phyloP scores from a whole-genome alignment of 2,329 filamentous ascomycete genomes.

The Colletotrichum higginsianum region DNA sequence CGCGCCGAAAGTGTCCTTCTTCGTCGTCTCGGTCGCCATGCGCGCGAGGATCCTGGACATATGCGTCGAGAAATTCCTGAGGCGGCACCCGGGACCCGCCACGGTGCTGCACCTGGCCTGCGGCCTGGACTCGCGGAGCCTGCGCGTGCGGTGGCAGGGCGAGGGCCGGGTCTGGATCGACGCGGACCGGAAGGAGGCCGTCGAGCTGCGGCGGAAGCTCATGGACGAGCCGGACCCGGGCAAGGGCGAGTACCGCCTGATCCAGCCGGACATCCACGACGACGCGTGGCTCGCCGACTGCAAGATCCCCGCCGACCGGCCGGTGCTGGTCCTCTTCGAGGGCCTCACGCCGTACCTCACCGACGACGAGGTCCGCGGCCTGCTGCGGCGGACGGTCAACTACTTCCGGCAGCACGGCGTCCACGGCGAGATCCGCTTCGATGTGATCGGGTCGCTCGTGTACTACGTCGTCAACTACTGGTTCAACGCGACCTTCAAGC shows the following conservation, averaged over 20 bases:
- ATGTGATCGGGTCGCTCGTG: slow-evolving; percentile 17
- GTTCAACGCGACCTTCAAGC: slow-evolving; percentile 18
- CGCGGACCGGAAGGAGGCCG: slow-evolving; percentile 53
- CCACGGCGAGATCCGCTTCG: slow-evolving; percentile 34
- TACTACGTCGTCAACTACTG: slow-evolving; percentile 11
- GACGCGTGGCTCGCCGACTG: slow-evolving; percentile 48
- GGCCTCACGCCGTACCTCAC: slow-evolving; percentile 52
- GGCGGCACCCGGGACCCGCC: slow-evolving; percentile 41
- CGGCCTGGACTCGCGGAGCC: slow-evolving; percentile 51
- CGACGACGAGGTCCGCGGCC: slow-evolving; percentile 44
- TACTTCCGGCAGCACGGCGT: slow-evolving; percentile 48
- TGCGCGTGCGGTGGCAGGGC: slow-evolving; percentile 42
- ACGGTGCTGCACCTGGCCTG: slow-evolving; percentile 52
- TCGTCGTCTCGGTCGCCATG: slow-evolving; percentile 10
- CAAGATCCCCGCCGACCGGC: slow-evolving; percentile 49
- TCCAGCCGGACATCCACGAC: slow-evolving; percentile 47
- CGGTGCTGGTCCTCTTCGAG: slow-evolving; percentile 52
- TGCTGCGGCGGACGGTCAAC: slow-evolving; percentile 46
- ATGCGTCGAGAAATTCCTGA: slow-evolving; percentile 48
- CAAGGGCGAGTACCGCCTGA: slow-evolving; percentile 46
- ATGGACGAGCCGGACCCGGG: slow-evolving; percentile 40
- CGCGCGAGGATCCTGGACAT: slow-evolving; percentile 43
- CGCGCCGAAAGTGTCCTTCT: neutral
- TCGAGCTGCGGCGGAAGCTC: slow-evolving; percentile 49
- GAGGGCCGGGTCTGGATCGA: slow-evolving; percentile 51